A percentile compares a stretch with the other conserved stretches of the same genome.
Evolutionary conservation across 352 stramenopile genomes (phyloP).

Genomic region (Phytophthora sojae): DNA sequence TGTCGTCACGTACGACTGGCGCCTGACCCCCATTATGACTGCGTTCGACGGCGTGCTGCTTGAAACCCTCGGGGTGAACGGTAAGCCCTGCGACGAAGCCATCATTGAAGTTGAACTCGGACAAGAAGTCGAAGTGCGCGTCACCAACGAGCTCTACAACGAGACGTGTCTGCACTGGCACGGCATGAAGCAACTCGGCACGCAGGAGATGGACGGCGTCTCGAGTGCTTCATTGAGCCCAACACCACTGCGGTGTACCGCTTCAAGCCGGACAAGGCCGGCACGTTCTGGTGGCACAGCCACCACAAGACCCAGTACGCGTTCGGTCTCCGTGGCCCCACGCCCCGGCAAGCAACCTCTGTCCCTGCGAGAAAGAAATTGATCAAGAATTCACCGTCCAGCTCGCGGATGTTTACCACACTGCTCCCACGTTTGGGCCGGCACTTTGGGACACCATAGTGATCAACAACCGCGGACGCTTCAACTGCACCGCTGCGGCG

Average conservation of each 20-base stretch:
- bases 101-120: neutral
- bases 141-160: neutral
- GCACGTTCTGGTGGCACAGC: conserved; percentile 48
- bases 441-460: conserved; percentile 35
- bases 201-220: neutral
- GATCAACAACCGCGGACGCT: conserved; percentile 47
- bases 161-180: neutral
- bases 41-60: conserved; percentile 30
- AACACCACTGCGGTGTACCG: conserved; percentile 35
- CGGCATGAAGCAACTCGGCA: neutral
- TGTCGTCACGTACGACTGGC: conserved; percentile 37
- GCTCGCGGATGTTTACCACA: conserved; percentile 42
- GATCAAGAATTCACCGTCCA: conserved; percentile 37
- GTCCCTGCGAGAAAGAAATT: conserved; percentile 23
- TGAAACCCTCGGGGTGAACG: conserved; percentile 32
- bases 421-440: conserved; percentile 3
- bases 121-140: neutral
- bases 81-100: conserved; percentile 1
- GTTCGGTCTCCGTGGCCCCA: conserved; percentile 39
- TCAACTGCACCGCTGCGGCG: conserved; percentile 34
- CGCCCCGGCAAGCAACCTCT: conserved; percentile 15
- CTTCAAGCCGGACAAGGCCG: conserved; percentile 40
- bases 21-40: conserved; percentile 22
- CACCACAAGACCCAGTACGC: conserved; percentile 44
- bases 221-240: neutral